Percentiles rank a stretch among this genome's conserved stretches.
These are phyloP conservation scores for Neurospora terricola DNA, from an alignment of 495 filamentous ascomycete genomes.

Conservation along the genomic window DNA sequence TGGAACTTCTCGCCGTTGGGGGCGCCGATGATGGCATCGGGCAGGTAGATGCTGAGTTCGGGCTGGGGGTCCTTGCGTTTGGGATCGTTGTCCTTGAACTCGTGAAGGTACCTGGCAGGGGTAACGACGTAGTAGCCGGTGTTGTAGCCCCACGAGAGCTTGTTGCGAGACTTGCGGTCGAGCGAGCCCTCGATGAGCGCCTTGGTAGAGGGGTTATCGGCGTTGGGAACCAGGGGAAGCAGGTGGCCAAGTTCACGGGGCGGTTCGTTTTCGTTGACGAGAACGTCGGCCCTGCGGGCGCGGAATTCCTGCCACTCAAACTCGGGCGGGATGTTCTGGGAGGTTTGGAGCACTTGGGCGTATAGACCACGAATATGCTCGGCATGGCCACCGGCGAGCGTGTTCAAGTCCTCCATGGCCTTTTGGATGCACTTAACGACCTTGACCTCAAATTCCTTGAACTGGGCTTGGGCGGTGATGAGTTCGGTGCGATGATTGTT, in stretches of 20 bases:
- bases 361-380: conserved; percentile 73
- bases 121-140: conserved; percentile 86
- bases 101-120: conserved; percentile 75
- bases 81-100: conserved; percentile 82
- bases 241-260: conserved; percentile 62
- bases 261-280: conserved; percentile 71
- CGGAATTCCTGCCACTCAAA: conserved; percentile 89
- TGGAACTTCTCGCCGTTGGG: conserved; percentile 76
- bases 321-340: conserved; percentile 73
- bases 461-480: conserved; percentile 77
- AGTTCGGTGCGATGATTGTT: conserved; percentile 91
- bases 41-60: conserved; percentile 82
- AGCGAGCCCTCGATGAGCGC: conserved; percentile 78
- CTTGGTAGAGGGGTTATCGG: conserved; percentile 68
- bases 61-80: conserved; percentile 73
- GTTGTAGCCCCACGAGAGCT: conserved; percentile 63
- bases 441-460: conserved; percentile 80
- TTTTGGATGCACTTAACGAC: conserved; percentile 74
- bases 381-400: conserved; percentile 65
- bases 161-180: conserved; percentile 74
- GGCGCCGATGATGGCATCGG: conserved; percentile 73
- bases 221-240: conserved; percentile 62
- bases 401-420: conserved; percentile 68
- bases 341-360: conserved; percentile 66
- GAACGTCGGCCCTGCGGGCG: conserved; percentile 51